These are phyloP conservation scores for Musa troglodytarum DNA, from an alignment of 176 grass and related monocot genomes.

Conservation along the genomic window DNA sequence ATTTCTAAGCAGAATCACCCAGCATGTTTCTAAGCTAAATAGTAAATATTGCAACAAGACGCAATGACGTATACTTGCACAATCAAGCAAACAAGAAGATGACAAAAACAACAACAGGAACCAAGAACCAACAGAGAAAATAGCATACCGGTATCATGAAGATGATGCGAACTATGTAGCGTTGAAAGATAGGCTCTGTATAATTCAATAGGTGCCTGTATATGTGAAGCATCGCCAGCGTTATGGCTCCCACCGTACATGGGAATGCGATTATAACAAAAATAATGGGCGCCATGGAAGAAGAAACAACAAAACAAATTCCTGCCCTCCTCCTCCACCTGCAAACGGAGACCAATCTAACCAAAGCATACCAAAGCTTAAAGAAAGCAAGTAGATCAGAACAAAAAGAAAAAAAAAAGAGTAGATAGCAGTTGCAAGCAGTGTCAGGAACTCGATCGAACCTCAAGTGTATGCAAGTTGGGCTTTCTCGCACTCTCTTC, in stretches of 20 bases:
- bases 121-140: not conserved
- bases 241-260: constrained; percentile 72
- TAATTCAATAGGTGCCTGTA: constrained; percentile 86
- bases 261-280: constrained; percentile 67
- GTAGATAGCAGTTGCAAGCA: not conserved
- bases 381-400: not conserved
- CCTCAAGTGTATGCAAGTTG: not conserved
- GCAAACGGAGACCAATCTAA: not conserved
- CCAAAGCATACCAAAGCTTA: not conserved
- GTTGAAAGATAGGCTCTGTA: constrained; percentile 56
- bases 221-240: constrained; percentile 60
- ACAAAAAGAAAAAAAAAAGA: not conserved
- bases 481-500: not conserved
- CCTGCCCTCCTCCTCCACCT: not conserved
- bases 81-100: not conserved
- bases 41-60: not conserved
- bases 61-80: too few relatives aligned
- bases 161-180: constrained; percentile 80
- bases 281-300: constrained; percentile 32
- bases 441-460: not conserved
- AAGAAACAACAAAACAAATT: not conserved
- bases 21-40: not conserved
- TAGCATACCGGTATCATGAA: constrained; percentile 60
- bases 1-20: not conserved
- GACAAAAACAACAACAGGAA: not conserved